These are phyloP conservation scores for Oryza officinalis DNA, from an alignment of 176 grass and related monocot genomes.

Conservation along the genomic window DNA sequence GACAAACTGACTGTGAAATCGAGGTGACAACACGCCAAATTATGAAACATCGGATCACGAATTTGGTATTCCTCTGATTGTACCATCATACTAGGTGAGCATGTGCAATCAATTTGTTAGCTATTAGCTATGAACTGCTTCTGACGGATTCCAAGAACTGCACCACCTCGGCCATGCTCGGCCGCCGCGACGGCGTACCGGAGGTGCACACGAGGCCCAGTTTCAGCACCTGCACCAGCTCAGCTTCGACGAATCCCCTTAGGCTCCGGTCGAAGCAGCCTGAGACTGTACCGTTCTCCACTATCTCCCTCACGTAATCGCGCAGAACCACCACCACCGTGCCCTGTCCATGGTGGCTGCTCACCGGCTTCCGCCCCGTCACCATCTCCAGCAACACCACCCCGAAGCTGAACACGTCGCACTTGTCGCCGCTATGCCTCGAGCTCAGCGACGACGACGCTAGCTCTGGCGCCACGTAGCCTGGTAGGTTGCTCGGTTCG, in stretches of 20 bases:
- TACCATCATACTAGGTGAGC: background rate
- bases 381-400: constrained; percentile 67
- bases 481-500: constrained; percentile 47
- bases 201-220: constrained; percentile 62
- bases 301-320: constrained; percentile 53
- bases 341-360: constrained; percentile 28
- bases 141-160: constrained; percentile 64
- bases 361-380: constrained; percentile 60
- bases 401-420: constrained; percentile 74
- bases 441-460: constrained; percentile 44
- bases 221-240: constrained; percentile 62
- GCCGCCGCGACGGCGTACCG: constrained; percentile 46
- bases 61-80: background rate
- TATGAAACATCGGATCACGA: constrained; percentile 36
- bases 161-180: constrained; percentile 71
- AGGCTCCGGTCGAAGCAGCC: constrained; percentile 60
- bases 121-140: constrained; percentile 51
- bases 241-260: constrained; percentile 48
- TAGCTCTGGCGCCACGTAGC: constrained; percentile 65
- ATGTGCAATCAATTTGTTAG: background rate
- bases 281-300: constrained; percentile 50
- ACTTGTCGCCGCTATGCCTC: constrained; percentile 53
- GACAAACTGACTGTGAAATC: constrained; percentile 24
- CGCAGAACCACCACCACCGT: constrained; percentile 50
- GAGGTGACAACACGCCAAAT: constrained; percentile 12